Evolutionary conservation across 371 early-diverging fungal species (phyloP), one percentile per base, ranked within the genome.

Genomic region (Mortierella sp.): DNA sequence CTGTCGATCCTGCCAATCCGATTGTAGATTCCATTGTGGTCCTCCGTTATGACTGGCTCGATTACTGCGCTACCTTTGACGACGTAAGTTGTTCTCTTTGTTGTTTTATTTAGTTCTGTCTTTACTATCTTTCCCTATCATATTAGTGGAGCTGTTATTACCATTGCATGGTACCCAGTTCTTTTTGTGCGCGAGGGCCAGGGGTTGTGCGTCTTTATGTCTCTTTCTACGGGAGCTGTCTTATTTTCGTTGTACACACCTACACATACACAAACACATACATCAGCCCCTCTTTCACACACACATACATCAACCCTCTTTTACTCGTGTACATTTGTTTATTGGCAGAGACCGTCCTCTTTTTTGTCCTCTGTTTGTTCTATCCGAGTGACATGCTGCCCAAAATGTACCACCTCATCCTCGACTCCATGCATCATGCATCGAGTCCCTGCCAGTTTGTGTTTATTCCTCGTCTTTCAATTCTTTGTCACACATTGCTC

Each of bases 21-120:
- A 60, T 81, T 8, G 60, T 44, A 1, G 76, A 58, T 21, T 50
- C 86, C 5, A 82, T 86, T 52, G 11, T 82, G 5, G 47, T 78
- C 45, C 55, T 86, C 8, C 68, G 72, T 8, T 86, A 86, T 72
- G 77, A 86, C 76, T 86, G 86, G 86, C 75, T 86, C 0, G 73
- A 82, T 48, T 16, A 82, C 45, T 86, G 86, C 65, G 82, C 86
- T 8, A 86, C 86, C 21, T 86, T 52, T 68, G 86, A 86, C 78
- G 82, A 82, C 50, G 86, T 82, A 86, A 82, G 82, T 82, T 26
- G 82, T 82, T 26, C 58, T 50, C 16, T 26, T 58, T 26, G 6
- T 16, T 28, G 14, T 14, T 19, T 63, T 5, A 7, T 31, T 63
- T 6, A 16, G 26, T 5, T 21, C 24, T 10, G 10, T 13, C 3